These are phyloP conservation scores for Eimeria maxima DNA, from an alignment of 169 alveolate species.

Conservation along the genomic window DNA sequence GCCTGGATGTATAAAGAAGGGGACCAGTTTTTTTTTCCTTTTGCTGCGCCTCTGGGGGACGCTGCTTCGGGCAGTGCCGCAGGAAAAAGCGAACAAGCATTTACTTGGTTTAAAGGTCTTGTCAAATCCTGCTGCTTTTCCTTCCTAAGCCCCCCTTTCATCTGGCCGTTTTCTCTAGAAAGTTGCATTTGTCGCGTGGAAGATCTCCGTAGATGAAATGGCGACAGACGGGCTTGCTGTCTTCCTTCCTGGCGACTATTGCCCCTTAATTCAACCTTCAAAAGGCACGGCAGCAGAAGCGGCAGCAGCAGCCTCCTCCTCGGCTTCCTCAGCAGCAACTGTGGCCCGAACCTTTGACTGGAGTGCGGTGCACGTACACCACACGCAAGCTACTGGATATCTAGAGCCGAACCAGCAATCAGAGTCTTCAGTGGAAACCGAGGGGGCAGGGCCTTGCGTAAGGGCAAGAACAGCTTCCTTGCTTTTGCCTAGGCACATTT, in stretches of 20 bases:
- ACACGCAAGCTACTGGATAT: neutral
- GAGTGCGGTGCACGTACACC: conserved; percentile 32
- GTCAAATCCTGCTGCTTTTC: neutral
- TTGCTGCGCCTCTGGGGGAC: neutral
- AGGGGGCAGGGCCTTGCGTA: conserved; percentile 52
- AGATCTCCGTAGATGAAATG: neutral
- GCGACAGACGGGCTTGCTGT: conserved; percentile 17
- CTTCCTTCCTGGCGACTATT: conserved; percentile 68
- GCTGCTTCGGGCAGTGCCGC: neutral
- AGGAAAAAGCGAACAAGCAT: neutral
- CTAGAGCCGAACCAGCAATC: neutral
- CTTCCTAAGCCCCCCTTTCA: neutral
- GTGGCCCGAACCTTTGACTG: conserved; percentile 52
- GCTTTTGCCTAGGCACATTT: conserved; percentile 26
- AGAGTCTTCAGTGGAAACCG: conserved; percentile 18
- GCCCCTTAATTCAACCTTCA: conserved; percentile 25
- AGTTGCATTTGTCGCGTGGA: neutral
- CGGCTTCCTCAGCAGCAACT: conserved; percentile 60
- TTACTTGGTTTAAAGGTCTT: neutral
- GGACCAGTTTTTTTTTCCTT: neutral
- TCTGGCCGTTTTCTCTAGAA: neutral
- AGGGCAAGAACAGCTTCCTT: conserved; percentile 57
- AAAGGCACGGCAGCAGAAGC: conserved; percentile 63
- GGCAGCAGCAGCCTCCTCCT: conserved; percentile 38
- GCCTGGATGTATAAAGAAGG: neutral